Evolutionary conservation across 2,329 filamentous ascomycete genomes (phyloP), one percentile per base, ranked within the genome.

Genomic region (Xylaria hypoxylon): DNA sequence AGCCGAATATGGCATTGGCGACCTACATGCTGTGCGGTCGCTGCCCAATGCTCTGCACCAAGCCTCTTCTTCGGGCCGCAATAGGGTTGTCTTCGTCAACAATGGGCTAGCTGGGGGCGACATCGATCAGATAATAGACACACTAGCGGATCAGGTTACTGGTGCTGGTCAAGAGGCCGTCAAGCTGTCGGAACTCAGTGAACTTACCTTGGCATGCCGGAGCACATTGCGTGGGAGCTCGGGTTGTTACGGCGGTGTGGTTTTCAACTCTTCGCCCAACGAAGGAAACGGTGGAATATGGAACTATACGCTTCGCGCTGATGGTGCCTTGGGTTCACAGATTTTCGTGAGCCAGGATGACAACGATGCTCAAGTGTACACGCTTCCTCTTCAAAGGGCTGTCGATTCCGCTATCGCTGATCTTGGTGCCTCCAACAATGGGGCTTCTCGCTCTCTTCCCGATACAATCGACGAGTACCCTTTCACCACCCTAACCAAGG

Each of bases 291-390:
- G 84, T 6, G 85, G 86, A 1, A 79, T 86, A 50, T 97, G 94
- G 94, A 96, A 96, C 79, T 97, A 97, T 76, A 94, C 92, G 0
- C 83, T 97, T 28, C 85, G 92, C 63, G 89, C 89, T 2, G 94
- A 97, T 76, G 90, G 90, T 40, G 84, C 88, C 0, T 83, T 97
- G 64, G 89, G 90, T 22, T 77, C 79, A 7, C 86, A 85, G 61
- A 89, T 96, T 67, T 84, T 90, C 69, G 86, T 91, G 33, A 82
- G 89, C 38, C 82, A 82, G n/a, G 78, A 84, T 50, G 84, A 85
- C 70, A 97, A 97, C 75, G 91, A 93, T 76, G 88, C 87, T 53
- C 85, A 97, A 78, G 82, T 95, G 22, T 97, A 94, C 73, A 79
- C 92, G 44, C 81, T 96, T 19, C 94, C 94, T 1, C 81, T 97